These are phyloP conservation scores for Bacterosira constricta DNA, from an alignment of 108 stramenopile species.

Conservation along the genomic window DNA sequence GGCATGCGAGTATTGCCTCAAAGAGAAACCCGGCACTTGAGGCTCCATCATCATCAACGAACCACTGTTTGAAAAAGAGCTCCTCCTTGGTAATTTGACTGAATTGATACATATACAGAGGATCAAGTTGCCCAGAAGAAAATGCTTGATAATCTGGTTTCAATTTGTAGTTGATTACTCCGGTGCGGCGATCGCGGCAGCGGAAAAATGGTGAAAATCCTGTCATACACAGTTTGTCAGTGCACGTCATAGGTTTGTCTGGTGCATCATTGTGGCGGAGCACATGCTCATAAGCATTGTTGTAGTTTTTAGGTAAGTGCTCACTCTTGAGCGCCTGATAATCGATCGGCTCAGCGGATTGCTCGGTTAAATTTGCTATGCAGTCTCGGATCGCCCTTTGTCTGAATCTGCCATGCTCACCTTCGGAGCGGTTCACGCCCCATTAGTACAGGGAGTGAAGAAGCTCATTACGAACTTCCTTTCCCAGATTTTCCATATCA, in stretches of 20 bases:
- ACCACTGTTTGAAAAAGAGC: background rate
- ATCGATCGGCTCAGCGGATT: background rate
- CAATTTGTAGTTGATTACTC: background rate
- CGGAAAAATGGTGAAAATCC: background rate
- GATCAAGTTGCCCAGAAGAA: background rate
- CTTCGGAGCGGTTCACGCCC: background rate
- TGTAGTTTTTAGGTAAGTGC: background rate
- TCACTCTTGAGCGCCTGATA: background rate
- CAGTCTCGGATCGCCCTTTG: background rate
- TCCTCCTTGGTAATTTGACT: background rate
- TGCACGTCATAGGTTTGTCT: background rate
- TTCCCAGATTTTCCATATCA: background rate
- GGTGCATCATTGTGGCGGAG: background rate
- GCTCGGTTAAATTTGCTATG: background rate
- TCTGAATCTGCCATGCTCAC: background rate
- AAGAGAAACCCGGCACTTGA: background rate
- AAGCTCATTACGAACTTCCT: background rate
- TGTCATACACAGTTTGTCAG: background rate
- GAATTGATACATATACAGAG: background rate
- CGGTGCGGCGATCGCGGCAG: background rate
- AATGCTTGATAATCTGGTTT: background rate
- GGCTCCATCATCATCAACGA: background rate
- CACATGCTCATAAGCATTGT: conserved; percentile 10
- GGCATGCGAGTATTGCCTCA: background rate
- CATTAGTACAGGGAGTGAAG: background rate